phyloP scores from a whole-genome alignment of 768 basidiomycete genomes.

The Leccinum uliginosum region DNA sequence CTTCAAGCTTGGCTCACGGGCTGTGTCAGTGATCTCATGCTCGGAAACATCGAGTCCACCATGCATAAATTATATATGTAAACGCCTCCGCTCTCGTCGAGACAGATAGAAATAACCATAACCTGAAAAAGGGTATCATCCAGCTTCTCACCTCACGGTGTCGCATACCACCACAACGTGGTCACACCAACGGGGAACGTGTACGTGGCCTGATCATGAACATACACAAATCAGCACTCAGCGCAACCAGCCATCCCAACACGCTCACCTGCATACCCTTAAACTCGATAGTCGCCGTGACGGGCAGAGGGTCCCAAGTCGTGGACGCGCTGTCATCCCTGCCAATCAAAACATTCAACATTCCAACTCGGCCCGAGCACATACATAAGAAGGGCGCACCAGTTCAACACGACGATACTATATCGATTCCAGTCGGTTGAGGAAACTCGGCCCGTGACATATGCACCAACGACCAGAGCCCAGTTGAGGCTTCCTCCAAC shows the following conservation, averaged over 20 bases:
- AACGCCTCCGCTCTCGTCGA: not conserved
- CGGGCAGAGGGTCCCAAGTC: slow-evolving; percentile 50
- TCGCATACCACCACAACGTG: slow-evolving; percentile 49
- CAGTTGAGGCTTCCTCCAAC: slow-evolving; percentile 53
- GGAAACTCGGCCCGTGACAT: slow-evolving; percentile 51
- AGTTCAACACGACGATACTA: slow-evolving; percentile 71
- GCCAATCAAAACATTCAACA: not conserved
- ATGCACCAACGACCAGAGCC: slow-evolving; percentile 64
- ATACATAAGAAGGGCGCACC: slow-evolving; percentile 31
- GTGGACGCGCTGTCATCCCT: slow-evolving; percentile 49
- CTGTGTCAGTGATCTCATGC: no score
- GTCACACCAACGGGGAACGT: slow-evolving; percentile 77
- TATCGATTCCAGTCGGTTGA: slow-evolving; percentile 59
- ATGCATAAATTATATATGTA: not conserved
- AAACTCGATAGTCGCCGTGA: slow-evolving; percentile 59
- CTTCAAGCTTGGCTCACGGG: no score
- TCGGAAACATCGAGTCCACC: not conserved
- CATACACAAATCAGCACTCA: not conserved
- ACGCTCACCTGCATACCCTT: slow-evolving; percentile 50
- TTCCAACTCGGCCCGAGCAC: not conserved
- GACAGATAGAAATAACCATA: not conserved
- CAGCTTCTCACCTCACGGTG: not conserved
- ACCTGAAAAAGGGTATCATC: not conserved
- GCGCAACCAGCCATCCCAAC: not conserved
- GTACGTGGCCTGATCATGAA: slow-evolving; percentile 48